Conservation (phyloP, 148 eudicot species). For the Chenopodium suecicum region DNA sequence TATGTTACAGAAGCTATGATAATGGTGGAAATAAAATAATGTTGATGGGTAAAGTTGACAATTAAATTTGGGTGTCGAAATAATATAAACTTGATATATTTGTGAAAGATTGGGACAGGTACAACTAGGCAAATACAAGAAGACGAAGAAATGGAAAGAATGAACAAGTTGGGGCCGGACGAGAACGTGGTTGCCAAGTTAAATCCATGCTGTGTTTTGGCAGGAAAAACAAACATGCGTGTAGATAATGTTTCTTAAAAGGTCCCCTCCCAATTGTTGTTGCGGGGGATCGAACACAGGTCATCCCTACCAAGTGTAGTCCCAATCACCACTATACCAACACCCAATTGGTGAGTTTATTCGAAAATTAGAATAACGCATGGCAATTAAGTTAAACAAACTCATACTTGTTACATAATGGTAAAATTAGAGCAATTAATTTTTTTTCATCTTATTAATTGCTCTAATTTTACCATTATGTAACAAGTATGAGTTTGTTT, state of each 20-base stretch:
- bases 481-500: too few species aligned
- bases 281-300: too few species aligned
- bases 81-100: neutral
- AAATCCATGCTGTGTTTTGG: neutral
- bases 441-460: too few species aligned
- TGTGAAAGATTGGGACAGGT: neutral
- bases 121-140: neutral
- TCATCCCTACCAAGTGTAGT: too few species aligned
- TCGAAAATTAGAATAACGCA: too few species aligned
- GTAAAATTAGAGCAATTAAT: too few species aligned
- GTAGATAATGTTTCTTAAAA: neutral
- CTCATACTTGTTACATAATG: too few species aligned
- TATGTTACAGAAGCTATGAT: neutral
- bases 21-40: neutral
- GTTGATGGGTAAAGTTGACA: neutral
- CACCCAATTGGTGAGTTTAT: too few species aligned
- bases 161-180: neutral
- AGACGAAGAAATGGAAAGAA: neutral
- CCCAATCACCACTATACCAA: too few species aligned
- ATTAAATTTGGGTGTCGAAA: neutral
- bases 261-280: too few species aligned
- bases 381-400: too few species aligned
- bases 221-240: constrained; percentile 1
- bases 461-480: too few species aligned
- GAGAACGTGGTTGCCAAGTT: constrained; percentile 10